These are phyloP conservation scores for Colletotrichum lini DNA, from an alignment of 2,329 filamentous ascomycete genomes.

Conservation along the genomic window DNA sequence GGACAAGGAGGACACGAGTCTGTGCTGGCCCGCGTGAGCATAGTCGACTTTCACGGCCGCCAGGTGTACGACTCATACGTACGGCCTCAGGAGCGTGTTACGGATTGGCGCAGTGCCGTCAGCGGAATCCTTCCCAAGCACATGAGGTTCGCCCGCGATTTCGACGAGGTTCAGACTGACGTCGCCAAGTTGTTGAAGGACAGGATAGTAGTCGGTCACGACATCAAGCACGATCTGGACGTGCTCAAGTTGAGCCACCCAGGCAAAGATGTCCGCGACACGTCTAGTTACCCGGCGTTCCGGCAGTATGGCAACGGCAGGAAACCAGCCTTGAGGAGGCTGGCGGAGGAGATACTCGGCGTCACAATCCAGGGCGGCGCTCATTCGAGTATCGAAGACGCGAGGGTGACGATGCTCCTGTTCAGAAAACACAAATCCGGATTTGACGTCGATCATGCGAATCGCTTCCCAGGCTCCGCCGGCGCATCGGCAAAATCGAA, in stretches of 20 bases:
- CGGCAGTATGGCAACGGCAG: constrained; percentile 76
- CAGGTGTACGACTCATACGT: constrained; percentile 97
- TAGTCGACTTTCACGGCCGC: constrained; percentile 93
- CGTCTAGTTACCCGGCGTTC: constrained; percentile 82
- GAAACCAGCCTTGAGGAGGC: constrained; percentile 75
- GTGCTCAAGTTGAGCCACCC: constrained; percentile 86
- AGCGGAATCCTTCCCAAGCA: constrained; percentile 85
- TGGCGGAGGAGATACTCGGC: constrained; percentile 70
- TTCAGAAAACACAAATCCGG: constrained; percentile 86
- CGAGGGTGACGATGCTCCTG: constrained; percentile 89
- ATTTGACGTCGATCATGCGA: constrained; percentile 86
- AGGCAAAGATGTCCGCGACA: constrained; percentile 85
- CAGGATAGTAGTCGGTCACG: constrained; percentile 86
- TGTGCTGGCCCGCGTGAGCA: constrained; percentile 86
- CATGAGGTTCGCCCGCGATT: constrained; percentile 77
- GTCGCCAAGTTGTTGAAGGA: constrained; percentile 78
- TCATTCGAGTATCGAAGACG: constrained; percentile 83
- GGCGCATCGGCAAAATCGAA: constrained; percentile 45
- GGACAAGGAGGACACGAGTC: constrained; percentile 79
- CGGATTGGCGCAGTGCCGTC: constrained; percentile 90
- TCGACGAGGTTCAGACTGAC: constrained; percentile 82
- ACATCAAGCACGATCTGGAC: constrained; percentile 83
- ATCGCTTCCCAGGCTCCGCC: constrained; percentile 66
- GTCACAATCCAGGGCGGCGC: constrained; percentile 75
- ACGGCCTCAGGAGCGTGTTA: constrained; percentile 81